These are phyloP conservation scores for Penicillium nucicola DNA, from an alignment of 495 filamentous ascomycete genomes.

Conservation along the genomic window DNA sequence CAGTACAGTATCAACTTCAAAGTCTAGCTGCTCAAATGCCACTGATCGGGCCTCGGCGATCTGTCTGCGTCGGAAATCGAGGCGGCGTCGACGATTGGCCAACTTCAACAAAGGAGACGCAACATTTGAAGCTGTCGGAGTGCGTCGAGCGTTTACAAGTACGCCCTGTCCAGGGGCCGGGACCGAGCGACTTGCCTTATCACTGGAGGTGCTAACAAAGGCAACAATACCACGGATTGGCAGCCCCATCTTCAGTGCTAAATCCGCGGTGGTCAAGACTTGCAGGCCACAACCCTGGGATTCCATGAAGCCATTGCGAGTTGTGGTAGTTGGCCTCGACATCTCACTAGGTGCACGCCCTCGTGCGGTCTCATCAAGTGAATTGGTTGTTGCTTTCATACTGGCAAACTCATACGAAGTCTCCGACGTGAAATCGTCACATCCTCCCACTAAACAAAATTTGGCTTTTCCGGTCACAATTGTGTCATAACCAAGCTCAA, in stretches of 20 bases:
- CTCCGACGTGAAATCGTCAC: conserved; percentile 98
- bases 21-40: conserved; percentile 85
- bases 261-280: conserved; percentile 92
- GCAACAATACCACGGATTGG: conserved; percentile 94
- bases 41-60: conserved; percentile 94
- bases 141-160: conserved; percentile 86
- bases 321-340: conserved; percentile 95
- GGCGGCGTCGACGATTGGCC: conserved; percentile 90
- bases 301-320: conserved; percentile 97
- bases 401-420: conserved; percentile 99
- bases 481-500: conserved; percentile 95
- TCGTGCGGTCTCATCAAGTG: conserved; percentile 89
- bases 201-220: conserved; percentile 91
- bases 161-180: conserved; percentile 96
- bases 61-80: conserved; percentile 83
- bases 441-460: conserved; percentile 94
- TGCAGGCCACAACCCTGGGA: conserved; percentile 97
- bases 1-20: conserved; percentile 87
- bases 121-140: conserved; percentile 71
- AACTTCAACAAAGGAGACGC: conserved; percentile 92
- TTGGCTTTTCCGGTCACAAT: conserved; percentile 96
- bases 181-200: conserved; percentile 97
- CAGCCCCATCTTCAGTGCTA: conserved; percentile 96
- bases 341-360: conserved; percentile 94
- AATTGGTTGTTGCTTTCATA: conserved; percentile 98